A percentile compares a stretch with the other conserved stretches of the same genome.
Evolutionary conservation across 75 land plant species (phyloP).

Genomic region (Pinus albicaulis): DNA sequence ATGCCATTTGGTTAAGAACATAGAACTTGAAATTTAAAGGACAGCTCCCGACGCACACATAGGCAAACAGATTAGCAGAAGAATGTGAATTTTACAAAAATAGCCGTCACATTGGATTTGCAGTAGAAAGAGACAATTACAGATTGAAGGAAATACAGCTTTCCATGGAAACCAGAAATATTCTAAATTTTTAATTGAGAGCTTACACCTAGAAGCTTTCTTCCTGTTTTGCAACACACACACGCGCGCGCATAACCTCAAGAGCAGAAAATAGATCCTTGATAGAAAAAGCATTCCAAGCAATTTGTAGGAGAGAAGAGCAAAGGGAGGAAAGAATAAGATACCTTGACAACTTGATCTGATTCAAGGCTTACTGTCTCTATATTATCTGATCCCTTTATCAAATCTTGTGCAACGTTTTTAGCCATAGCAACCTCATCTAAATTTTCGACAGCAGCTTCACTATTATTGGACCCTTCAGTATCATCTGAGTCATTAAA

Average conservation of each 20-base stretch:
- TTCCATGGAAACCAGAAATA: background rate
- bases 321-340: background rate
- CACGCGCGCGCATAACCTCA: background rate
- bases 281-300: constrained; percentile 1
- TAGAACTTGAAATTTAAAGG: background rate
- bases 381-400: background rate
- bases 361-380: background rate
- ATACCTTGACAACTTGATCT: background rate
- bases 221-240: background rate
- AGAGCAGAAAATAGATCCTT: background rate
- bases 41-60: background rate
- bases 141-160: background rate
- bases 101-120: background rate
- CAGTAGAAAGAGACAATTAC: background rate
- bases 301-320: background rate
- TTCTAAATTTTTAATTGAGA: background rate
- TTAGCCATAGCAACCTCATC: background rate
- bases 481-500: background rate
- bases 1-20: background rate
- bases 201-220: background rate
- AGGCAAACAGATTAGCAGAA: background rate
- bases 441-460: background rate
- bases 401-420: background rate
- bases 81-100: background rate
- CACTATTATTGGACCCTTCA: background rate